Evolutionary conservation across 1,284 basidiomycete species (phyloP), one percentile per base, ranked within the genome.

Genomic region (Marasmius tenuissimus): DNA sequence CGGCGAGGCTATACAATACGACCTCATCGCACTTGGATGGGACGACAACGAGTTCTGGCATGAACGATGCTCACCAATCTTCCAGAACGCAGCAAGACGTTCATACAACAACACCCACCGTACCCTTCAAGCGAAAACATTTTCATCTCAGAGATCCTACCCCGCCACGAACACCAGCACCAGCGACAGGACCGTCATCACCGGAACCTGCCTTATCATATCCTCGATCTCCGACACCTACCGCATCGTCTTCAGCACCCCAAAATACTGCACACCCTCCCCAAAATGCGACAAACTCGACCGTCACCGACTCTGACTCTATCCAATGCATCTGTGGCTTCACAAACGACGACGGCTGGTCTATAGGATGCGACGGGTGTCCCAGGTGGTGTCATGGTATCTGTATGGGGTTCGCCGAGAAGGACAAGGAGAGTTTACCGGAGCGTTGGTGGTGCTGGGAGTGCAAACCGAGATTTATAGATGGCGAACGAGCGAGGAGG

Each of bases 361-460:
- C 91, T 16, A 94, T 97, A 62, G 93, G 93, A 33, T 98, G 96
- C 75, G 96, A 97, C 73, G 77, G 82, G 58, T 98, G 96, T 73
- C 85, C 85, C 27, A 85, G 92, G 18, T 97, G 96, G 95, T 93
- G 93, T 70, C 96, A 98, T 75, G 92, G 87, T 7, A 88, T 89
- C 5, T 97, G 96, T 74, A 94, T 96, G 69, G 86, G 85, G 38
- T 90, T 94, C 69, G 75, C 79, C 18, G 78, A 85, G 53, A 85
- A 82, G 39, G 76, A 79, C 20, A 78, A 85, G 54, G 85, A 82
- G 38, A 80, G 82, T 38, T 89, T 94, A 0, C 94, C 94, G 0
- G 92, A 96, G 53, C 79, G 85, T 57, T 92, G 87, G 83, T 73
- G 71, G 38, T 91, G 89, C 68, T 88, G 85, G 84, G 72, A 76